Evolutionary conservation across 306 rosid genomes (phyloP).

Genomic region (Acmispon strigosus): DNA sequence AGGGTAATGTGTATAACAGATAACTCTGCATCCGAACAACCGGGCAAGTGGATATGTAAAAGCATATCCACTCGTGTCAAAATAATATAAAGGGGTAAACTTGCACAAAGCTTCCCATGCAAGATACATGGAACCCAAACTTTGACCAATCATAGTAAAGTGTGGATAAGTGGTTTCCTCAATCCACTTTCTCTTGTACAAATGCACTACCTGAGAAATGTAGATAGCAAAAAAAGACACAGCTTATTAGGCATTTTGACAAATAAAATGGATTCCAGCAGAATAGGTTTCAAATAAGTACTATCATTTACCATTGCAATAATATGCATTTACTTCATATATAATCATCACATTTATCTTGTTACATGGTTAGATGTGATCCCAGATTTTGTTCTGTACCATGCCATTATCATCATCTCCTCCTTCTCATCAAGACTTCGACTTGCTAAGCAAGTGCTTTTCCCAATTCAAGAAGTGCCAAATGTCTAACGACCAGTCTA

Average conservation of each 20-base stretch:
- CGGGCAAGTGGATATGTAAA: conserved; percentile 90
- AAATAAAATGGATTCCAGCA: background rate
- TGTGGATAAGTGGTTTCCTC: conserved; percentile 83
- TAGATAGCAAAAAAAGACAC: conserved; percentile 8
- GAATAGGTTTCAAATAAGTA: background rate
- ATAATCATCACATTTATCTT: conserved; percentile 4
- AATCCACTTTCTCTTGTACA: conserved; percentile 79
- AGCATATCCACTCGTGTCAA: conserved; percentile 91
- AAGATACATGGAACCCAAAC: conserved; percentile 79
- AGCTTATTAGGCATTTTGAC: background rate
- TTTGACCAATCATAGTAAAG: conserved; percentile 92
- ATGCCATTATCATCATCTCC: background rate
- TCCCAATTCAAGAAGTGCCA: background rate
- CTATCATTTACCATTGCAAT: conserved; percentile 3
- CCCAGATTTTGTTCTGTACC: background rate
- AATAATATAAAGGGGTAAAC: conserved; percentile 62
- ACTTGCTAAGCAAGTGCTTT: background rate
- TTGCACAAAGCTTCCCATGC: conserved; percentile 86
- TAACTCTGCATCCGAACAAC: conserved; percentile 78
- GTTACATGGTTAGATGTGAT: background rate
- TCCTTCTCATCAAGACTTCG: background rate
- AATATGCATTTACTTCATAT: background rate
- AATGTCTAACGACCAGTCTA: background rate
- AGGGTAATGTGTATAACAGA: conserved; percentile 91
- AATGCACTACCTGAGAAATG: conserved; percentile 66